Conservation (phyloP, 257 asterid species). For the Parsonsia alboflavescens region DNA sequence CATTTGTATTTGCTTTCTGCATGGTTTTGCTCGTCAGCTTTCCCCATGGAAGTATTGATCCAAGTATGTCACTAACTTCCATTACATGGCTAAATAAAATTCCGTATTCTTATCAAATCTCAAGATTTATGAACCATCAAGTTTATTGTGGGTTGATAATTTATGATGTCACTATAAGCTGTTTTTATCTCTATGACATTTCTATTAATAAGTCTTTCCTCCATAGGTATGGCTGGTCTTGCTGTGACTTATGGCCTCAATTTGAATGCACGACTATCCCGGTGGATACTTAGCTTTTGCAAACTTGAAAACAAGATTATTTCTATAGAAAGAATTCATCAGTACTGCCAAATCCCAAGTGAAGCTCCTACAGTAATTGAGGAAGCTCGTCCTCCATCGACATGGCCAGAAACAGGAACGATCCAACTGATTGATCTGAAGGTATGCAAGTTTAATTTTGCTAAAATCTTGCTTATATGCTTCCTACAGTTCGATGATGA, state of each 20-base stretch:
- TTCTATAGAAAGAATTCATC: constrained; percentile 94
- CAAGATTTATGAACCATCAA: not conserved
- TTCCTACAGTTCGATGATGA: constrained; percentile 1
- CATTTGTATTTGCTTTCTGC: constrained; percentile 94
- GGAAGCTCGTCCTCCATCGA: constrained; percentile 56
- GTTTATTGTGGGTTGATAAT: not conserved
- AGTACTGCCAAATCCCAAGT: constrained; percentile 84
- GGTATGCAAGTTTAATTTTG: constrained; percentile 39
- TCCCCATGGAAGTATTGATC: constrained; percentile 88
- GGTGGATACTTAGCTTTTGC: constrained; percentile 99
- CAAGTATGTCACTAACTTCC: constrained; percentile 54
- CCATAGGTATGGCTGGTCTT: constrained; percentile 93
- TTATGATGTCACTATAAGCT: not conserved
- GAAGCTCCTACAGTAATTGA: constrained; percentile 86
- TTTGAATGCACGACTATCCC: constrained; percentile 86
- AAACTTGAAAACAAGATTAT: constrained; percentile 97
- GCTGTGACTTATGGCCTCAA: constrained; percentile 97
- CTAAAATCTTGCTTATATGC: constrained; percentile 7
- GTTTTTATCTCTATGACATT: not conserved
- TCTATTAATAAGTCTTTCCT: constrained; percentile 13
- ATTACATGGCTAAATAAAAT: constrained; percentile 4
- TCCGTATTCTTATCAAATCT: not conserved
- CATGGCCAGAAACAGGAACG: constrained; percentile 89
- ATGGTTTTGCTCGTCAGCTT: constrained; percentile 96
- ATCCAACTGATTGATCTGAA: constrained; percentile 78